Conservation (phyloP, 805 yeast species). For the Candida awuae region DNA sequence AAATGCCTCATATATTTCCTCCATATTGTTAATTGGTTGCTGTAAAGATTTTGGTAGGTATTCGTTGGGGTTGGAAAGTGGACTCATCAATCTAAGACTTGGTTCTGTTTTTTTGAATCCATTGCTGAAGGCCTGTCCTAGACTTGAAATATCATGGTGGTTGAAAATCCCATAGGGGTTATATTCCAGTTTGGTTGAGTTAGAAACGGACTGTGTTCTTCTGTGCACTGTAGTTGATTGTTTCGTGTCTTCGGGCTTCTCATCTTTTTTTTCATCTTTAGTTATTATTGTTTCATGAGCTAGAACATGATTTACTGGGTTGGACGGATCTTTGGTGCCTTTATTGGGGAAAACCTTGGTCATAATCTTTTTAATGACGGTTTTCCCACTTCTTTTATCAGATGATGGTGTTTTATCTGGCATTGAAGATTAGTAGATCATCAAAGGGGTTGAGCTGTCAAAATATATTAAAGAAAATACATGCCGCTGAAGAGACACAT, state of each 20-base stretch:
- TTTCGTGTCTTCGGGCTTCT: not conserved
- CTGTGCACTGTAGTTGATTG: not conserved
- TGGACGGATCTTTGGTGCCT: not conserved
- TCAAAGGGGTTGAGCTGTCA: too few relatives aligned
- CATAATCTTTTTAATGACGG: not conserved
- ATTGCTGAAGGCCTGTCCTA: slow-evolving; percentile 22
- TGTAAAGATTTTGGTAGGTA: slow-evolving; percentile 46
- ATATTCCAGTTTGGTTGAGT: slow-evolving; percentile 37
- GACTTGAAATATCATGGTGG: slow-evolving; percentile 22
- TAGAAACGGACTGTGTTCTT: not conserved
- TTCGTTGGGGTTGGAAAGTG: slow-evolving; percentile 60
- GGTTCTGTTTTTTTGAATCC: slow-evolving; percentile 24
- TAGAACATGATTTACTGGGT: not conserved
- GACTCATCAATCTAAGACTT: slow-evolving; percentile 45
- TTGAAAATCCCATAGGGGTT: slow-evolving; percentile 55
- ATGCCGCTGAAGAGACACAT: too few relatives aligned
- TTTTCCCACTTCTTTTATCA: not conserved
- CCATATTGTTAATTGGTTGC: slow-evolving; percentile 40
- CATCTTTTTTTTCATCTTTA: too few relatives aligned
- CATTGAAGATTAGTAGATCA: too few relatives aligned
- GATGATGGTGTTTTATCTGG: not conserved
- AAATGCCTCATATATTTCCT: slow-evolving; percentile 46
- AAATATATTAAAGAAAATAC: too few relatives aligned
- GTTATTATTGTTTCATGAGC: not conserved
- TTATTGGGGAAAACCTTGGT: not conserved